phyloP scores from a whole-genome alignment of 1,139 yeast genomes.

The Cylindricascospora bacillispora region DNA sequence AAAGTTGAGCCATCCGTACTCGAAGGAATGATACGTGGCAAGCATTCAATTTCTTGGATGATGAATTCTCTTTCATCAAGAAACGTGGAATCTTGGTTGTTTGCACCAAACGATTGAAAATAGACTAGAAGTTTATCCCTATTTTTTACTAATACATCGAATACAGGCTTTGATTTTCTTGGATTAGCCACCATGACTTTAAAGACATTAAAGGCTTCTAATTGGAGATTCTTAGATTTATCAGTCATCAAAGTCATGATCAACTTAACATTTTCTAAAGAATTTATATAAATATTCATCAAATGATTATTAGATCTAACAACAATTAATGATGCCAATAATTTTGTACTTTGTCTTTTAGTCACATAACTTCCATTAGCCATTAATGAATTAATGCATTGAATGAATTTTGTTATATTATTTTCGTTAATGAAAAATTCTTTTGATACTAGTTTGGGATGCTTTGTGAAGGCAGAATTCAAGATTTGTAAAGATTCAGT shows the following conservation, averaged over 20 bases:
- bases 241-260: conserved; percentile 81
- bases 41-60: conserved; percentile 54
- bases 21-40: conserved; percentile 39
- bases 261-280: conserved; percentile 68
- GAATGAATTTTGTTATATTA: conserved; percentile 45
- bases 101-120: conserved; percentile 51
- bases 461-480: conserved; percentile 55
- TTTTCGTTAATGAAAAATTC: conserved; percentile 45
- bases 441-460: conserved; percentile 47
- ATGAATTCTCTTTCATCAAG: conserved; percentile 75
- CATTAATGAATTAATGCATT: conserved; percentile 53
- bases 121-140: conserved; percentile 62
- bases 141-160: conserved; percentile 73
- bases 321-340: conserved; percentile 64
- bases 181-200: conserved; percentile 94
- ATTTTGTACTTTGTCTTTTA: conserved; percentile 76
- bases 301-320: conserved; percentile 59
- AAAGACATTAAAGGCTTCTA: conserved; percentile 87
- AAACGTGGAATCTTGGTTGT: conserved; percentile 51
- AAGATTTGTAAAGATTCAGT: conserved; percentile 79
- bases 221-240: conserved; percentile 75
- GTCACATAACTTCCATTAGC: conserved; percentile 78
- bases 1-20: conserved; percentile 6
- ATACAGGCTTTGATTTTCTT: conserved; percentile 63
- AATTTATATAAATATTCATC: conserved; percentile 67